Evolutionary conservation across 352 stramenopile species (phyloP).

Genomic region (Phytophthora tubulina): DNA sequence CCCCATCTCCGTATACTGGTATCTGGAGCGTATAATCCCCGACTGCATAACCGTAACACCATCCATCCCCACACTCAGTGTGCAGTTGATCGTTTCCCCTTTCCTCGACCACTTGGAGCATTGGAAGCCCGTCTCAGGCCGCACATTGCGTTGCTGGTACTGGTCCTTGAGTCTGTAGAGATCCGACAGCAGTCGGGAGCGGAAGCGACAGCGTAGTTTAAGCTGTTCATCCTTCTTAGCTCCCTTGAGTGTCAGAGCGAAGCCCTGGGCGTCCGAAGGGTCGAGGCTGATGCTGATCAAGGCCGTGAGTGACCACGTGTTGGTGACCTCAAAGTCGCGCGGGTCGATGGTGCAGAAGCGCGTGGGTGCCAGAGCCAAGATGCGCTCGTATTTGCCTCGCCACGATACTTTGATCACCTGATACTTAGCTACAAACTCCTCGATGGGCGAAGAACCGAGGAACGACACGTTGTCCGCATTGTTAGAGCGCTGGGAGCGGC

Average conservation of each 20-base stretch:
- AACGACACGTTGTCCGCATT: constrained; percentile 24
- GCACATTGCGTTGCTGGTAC: constrained; percentile 47
- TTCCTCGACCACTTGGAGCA: constrained; percentile 78
- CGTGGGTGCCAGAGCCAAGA: constrained; percentile 80
- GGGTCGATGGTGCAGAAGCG: constrained; percentile 90
- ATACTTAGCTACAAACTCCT: constrained; percentile 89
- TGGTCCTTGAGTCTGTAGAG: constrained; percentile 77
- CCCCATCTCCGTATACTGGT: constrained; percentile 85
- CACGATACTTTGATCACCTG: constrained; percentile 87
- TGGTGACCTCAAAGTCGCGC: constrained; percentile 89
- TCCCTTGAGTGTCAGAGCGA: constrained; percentile 71
- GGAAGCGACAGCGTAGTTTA: constrained; percentile 82
- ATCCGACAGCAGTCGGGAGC: constrained; percentile 80
- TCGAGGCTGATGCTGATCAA: constrained; percentile 73
- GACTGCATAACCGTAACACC: constrained; percentile 53
- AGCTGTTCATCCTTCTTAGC: constrained; percentile 88
- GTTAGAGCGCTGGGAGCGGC: constrained; percentile 13
- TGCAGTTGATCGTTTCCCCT: constrained; percentile 51
- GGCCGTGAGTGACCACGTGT: constrained; percentile 80
- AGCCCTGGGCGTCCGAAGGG: constrained; percentile 62
- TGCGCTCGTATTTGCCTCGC: constrained; percentile 90
- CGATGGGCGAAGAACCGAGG: constrained; percentile 54
- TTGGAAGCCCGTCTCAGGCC: constrained; percentile 52
- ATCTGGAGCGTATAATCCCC: constrained; percentile 70
- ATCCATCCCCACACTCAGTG: constrained; percentile 71